Evolutionary conservation across 1,284 basidiomycete genomes (phyloP).

Genomic region (Pseudozyma thailandica): DNA sequence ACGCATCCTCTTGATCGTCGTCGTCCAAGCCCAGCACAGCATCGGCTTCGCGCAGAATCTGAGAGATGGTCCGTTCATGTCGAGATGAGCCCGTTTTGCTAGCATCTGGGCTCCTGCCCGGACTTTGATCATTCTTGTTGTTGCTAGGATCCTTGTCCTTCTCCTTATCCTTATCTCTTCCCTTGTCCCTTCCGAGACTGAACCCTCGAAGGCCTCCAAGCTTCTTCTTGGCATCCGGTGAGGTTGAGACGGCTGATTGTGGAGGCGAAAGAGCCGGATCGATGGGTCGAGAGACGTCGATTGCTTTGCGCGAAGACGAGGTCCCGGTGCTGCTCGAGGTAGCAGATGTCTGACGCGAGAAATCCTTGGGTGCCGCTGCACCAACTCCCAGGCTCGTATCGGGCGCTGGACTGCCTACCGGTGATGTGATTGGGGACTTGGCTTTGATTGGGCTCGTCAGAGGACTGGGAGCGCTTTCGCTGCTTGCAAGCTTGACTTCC

Average conservation of each 20-base stretch:
- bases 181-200: constrained; percentile 29
- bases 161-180: constrained; percentile 19
- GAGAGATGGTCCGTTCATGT: constrained; percentile 51
- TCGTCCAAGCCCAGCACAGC: constrained; percentile 45
- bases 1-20: constrained; percentile 7
- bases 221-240: constrained; percentile 38
- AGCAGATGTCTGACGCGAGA: constrained; percentile 15
- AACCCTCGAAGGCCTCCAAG: constrained; percentile 27
- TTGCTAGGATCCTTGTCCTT: constrained; percentile 4
- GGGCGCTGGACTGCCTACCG: neutral
- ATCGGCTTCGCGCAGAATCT: constrained; percentile 52
- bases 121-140: constrained; percentile 2
- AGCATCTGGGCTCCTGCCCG: neutral
- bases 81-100: neutral
- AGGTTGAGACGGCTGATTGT: constrained; percentile 6
- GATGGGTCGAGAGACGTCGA: constrained; percentile 43
- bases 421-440: constrained; percentile 4
- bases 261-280: constrained; percentile 7
- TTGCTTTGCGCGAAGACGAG: constrained; percentile 25
- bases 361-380: neutral
- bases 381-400: constrained; percentile 2
- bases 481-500: neutral
- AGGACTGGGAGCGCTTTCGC: neutral
- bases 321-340: constrained; percentile 2
- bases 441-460: neutral